Base-by-base conservation (phyloP, 176 grass and related monocot genomes). In the Carex kokanica region DNA sequence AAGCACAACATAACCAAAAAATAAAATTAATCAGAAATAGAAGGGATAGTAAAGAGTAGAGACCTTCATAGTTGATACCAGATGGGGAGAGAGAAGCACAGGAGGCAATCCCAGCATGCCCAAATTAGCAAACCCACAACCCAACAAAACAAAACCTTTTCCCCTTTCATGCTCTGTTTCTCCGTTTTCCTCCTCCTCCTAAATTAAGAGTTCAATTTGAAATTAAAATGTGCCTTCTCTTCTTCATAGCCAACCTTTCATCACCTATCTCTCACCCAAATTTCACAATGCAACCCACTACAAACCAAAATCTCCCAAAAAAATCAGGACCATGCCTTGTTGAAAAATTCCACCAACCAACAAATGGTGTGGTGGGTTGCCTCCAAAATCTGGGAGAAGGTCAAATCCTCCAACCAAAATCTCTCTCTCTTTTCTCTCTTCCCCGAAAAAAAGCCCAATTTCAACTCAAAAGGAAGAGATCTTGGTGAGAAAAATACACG, bases 31-130 rank as follows among this genome's bases (percentile, higher is more conserved):
- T 9, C 16, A 56, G 15, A 72, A 84, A 66, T 58, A 52, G 4
- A 4, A 49, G 23, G 27, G 80, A 58, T 23, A 57, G 68, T 49
- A 71, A 84, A 58, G 21, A 57, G 68, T 49, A 71, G 45, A 20
- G 10, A 86, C 88, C 88, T 89, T 89, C 88, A 83, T 86, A 89
- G 84, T 89, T 89, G 62, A 89, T 86, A 60, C 88, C 88, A 83
- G 84, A 89, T 51, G 88, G 88, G 16, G 88, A 86, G 23, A 89
- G 84, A 57, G 78, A 82, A 23, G 88, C 84, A 40, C 84, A 61
- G 14, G 70, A 79, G 51, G 72, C 41, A 79, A n/a, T 82, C 56
- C 23, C 59, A 59, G 36, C 81, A 88, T 52, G 68, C 51, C 71
- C 47, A 69, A 18, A 73, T 27, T 74, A 88, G 34, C 31, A 88